phyloP scores from a whole-genome alignment of 116 monocot genomes.

The Cymodocea nodosa region DNA sequence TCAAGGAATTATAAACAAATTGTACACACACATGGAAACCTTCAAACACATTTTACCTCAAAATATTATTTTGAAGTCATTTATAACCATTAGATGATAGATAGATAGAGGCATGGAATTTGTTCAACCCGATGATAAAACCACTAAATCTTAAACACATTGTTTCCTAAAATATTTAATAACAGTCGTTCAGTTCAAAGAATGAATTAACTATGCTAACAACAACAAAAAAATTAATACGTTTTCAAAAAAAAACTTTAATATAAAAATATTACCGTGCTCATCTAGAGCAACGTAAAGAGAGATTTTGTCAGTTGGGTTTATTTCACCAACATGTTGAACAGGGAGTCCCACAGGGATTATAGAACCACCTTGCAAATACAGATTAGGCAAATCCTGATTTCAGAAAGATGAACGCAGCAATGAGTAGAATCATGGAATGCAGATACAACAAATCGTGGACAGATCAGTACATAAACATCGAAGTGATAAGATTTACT shows the following conservation, averaged over 20 bases:
- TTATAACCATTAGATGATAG: too few species aligned
- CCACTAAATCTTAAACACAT: too few species aligned
- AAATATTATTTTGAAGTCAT: too few species aligned
- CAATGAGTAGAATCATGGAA: background rate
- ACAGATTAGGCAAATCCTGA: conserved; percentile 88
- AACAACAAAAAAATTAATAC: background rate
- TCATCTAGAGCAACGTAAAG: conserved; percentile 70
- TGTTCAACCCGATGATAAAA: too few species aligned
- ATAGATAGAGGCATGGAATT: too few species aligned
- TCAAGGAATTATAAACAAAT: too few species aligned
- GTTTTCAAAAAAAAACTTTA: too few species aligned
- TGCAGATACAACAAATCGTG: background rate
- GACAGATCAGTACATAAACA: background rate
- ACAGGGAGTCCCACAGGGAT: conserved; percentile 67
- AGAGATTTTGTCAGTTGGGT: conserved; percentile 45
- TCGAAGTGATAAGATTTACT: conserved; percentile 6
- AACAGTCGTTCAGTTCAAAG: background rate
- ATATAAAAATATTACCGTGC: conserved; percentile 41
- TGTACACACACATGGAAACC: too few species aligned
- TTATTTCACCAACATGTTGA: conserved; percentile 81
- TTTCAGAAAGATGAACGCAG: background rate
- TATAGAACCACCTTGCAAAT: conserved; percentile 87
- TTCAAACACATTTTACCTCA: too few species aligned
- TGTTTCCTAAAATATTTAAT: too few species aligned
- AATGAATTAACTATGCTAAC: background rate